A percentile compares a stretch with the other conserved stretches of the same genome.
phyloP scores from a whole-genome alignment of 805 yeast genomes.

The Spathaspora hagerdaliae region DNA sequence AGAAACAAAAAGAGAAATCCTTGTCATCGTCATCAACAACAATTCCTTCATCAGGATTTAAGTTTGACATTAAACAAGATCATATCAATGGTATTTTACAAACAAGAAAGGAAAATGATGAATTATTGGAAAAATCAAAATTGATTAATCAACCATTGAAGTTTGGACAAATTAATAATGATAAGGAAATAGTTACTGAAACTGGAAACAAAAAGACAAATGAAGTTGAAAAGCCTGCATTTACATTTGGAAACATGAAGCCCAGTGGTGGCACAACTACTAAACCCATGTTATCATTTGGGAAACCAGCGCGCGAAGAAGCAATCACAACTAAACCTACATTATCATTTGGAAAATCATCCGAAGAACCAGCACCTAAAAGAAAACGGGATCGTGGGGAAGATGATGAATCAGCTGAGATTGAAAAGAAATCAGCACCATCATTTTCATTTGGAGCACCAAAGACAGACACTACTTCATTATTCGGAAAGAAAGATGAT shows the following conservation, averaged over 20 bases:
- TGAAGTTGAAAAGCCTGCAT: not conserved
- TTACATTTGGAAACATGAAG: not conserved
- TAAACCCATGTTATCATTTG: not conserved
- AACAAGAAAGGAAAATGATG: slow-evolving; percentile 13
- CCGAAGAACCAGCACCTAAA: not conserved
- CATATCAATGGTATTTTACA: slow-evolving; percentile 21
- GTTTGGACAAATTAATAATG: not conserved
- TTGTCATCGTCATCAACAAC: not conserved
- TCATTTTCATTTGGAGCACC: not conserved
- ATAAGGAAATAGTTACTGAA: not conserved
- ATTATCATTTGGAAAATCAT: not conserved
- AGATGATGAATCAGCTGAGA: not conserved
- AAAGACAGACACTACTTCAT: not conserved
- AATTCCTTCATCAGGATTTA: slow-evolving; percentile 36
- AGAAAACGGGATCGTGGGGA: not conserved
- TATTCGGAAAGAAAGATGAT: not conserved
- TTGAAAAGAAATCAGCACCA: not conserved
- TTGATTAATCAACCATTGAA: not conserved
- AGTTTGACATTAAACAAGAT: slow-evolving; percentile 28
- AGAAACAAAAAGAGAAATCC: not conserved
- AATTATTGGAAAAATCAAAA: slow-evolving; percentile 2
- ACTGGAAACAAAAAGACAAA: not conserved
- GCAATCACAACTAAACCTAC: not conserved
- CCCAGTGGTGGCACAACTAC: not conserved
- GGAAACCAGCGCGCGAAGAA: not conserved